Evolutionary conservation across 2,329 filamentous ascomycete genomes (phyloP), one percentile per base, ranked within the genome.

Genomic region (Monilinia aucupariae): DNA sequence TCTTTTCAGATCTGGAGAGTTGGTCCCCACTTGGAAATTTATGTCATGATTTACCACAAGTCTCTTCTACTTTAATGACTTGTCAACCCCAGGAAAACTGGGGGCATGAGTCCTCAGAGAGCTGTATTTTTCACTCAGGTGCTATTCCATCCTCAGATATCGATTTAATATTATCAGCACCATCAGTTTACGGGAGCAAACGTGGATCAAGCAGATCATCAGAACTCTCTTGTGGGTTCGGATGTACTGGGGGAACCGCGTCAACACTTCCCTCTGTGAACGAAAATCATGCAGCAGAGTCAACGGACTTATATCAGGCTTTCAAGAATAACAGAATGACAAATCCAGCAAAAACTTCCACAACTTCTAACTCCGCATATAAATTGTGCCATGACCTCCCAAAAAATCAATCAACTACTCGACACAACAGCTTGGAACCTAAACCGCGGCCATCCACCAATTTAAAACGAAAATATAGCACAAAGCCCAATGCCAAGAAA

Each of bases 161-260:
- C 5, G 49, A 39, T 22, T 64, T 62, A 20, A 2, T 65, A 4
- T 47, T 64, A 17, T 64, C 65, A 1, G 54, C 52, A 4, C 32
- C 54, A 22, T 64, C 62, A 27, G n/a, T 17, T 47, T 34, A 67
- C 50, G 37, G 27, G 41, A 63, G 27, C 37, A 48, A 10, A 13
- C 7, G 51, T 50, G 27, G 30, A 8, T 43, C 62, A 15, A 34
- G 43, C 27, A 65, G 67, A 52, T 64, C 65, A 13, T 68, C 66
- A 15, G 55, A 20, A 32, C 47, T 63, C 13, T 59, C 61, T 25
- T 61, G 58, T 37, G 58, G 56, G 12, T 69, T 65, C 1, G 64
- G 65, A 45, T 53, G 59, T 50, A 66, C 68, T 13, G 66, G 67
- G 62, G 66, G 66, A 22, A 62, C 64, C 15, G 56, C 62, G 20